Evolutionary conservation across 1,284 basidiomycete genomes (phyloP).

Genomic region (Microbotryum scabiosae): DNA sequence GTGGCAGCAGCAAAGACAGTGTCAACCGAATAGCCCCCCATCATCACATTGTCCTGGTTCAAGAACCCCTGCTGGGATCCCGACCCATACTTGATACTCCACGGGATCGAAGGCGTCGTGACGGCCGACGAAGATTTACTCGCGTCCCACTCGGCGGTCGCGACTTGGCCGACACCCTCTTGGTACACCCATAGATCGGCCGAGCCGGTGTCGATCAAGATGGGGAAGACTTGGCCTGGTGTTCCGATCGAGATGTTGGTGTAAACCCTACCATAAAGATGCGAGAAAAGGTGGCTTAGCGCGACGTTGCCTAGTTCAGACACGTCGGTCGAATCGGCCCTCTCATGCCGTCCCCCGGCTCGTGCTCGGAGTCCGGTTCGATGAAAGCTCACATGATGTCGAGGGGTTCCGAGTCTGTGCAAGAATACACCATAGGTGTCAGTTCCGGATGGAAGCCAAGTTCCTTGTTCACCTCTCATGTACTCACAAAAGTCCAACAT

Average conservation of each 20-base stretch:
- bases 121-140: background rate
- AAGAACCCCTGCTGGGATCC: constrained; percentile 10
- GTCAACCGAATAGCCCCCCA: constrained; percentile 13
- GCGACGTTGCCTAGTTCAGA: background rate
- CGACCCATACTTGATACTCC: background rate
- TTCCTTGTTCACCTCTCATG: too few relatives aligned
- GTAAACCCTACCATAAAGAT: background rate
- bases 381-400: constrained; percentile 9
- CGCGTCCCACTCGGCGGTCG: background rate
- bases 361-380: background rate
- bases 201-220: constrained; percentile 2
- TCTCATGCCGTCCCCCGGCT: background rate
- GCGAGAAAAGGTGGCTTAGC: background rate
- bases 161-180: background rate
- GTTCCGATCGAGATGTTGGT: background rate
- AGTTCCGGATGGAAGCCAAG: background rate
- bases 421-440: background rate
- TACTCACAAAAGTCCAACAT: constrained; percentile 4
- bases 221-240: background rate
- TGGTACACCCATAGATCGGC: constrained; percentile 2
- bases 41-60: constrained; percentile 9
- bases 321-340: background rate
- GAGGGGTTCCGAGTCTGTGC: constrained; percentile 5
- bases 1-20: constrained; percentile 16
- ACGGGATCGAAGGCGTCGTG: background rate